Base-by-base conservation (phyloP, 257 asterid species). In the Penstemon newberryi region DNA sequence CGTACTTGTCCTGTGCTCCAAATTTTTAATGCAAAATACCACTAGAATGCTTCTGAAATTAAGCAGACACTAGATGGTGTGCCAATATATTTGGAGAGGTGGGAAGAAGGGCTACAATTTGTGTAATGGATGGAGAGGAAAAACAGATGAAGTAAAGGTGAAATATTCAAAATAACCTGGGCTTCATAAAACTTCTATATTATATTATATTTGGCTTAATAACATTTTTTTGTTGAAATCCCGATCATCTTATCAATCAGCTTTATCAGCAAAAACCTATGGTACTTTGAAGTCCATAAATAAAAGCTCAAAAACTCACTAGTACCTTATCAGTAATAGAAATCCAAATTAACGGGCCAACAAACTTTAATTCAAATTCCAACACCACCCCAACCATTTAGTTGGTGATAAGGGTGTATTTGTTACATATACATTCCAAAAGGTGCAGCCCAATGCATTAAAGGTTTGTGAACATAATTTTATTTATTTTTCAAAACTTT, bases 311-410 rank as follows among this genome's bases (percentile, higher is more conserved):
- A 64, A 65, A 65, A 49, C 36, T 18, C 37, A 42, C 37, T 5
- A 11, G 44, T 18, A 9, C 56, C 2, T 42, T 59, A 7, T 45
- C 12, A 25, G 43, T 10, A 36, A 70, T 38, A 51, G 46, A 61
- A 54, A 13, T 33, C 64, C 40, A 37, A 63, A 15, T 2, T 18
- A 68, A 67, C 7, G 63, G 50, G 47, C 66, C 67, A 49, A 65
- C 39, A 15, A 15, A 51, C 6, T 13, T 5, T 9, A 49, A 49
- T 4, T 49, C 54, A 37, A 51, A 50, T 41, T 63, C 56, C 70
- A 62, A 71, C 68, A 65, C 11, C 66, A 67, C 58, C 58, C 43
- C 51, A 73, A 65, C 44, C 36, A 63, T 56, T 69, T 52, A 70
- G 43, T 66, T 59, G 63, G 73, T 13, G 59, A 58, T 38, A 49